A percentile compares a stretch with the other conserved stretches of the same genome.
These are phyloP conservation scores for Ceratobasidium sp. DNA, from an alignment of 1,284 basidiomycete genomes.

Conservation along the genomic window DNA sequence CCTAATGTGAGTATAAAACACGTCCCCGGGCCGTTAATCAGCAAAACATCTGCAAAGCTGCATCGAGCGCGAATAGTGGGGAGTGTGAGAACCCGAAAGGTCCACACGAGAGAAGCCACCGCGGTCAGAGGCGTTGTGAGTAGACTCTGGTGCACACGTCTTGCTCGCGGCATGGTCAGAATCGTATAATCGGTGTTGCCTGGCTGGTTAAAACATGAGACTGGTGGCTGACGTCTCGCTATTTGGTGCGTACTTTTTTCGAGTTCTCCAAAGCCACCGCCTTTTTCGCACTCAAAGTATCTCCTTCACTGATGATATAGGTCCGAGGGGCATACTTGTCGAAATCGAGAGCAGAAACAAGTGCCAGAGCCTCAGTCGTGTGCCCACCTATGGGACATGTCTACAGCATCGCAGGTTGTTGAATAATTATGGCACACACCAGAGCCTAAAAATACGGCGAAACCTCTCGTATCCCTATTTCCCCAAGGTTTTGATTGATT, in stretches of 20 bases:
- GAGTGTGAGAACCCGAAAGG: slow-evolving; percentile 66
- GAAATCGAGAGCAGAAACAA: slow-evolving; percentile 82
- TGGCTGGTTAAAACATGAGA: slow-evolving; percentile 23
- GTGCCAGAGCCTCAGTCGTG: slow-evolving; percentile 85
- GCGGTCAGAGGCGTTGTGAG: slow-evolving; percentile 75
- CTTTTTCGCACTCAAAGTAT: slow-evolving; percentile 80
- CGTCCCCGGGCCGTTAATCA: slow-evolving; percentile 97
- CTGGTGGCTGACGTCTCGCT: too few relatives aligned
- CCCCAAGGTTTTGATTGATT: slow-evolving; percentile 14
- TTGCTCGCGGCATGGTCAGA: slow-evolving; percentile 82
- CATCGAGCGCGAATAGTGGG: slow-evolving; percentile 57
- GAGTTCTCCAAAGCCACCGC: slow-evolving; percentile 71
- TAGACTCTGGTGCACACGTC: slow-evolving; percentile 82
- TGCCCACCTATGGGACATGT: slow-evolving; percentile 78
- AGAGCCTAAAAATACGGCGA: slow-evolving; percentile 71
- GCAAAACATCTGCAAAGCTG: slow-evolving; percentile 77
- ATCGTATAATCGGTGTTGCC: slow-evolving; percentile 55
- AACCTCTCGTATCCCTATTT: slow-evolving; percentile 52
- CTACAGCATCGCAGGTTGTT: slow-evolving; percentile 27
- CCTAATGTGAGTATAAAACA: slow-evolving; percentile 84
- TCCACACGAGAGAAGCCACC: slow-evolving; percentile 68
- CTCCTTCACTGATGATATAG: slow-evolving; percentile 88
- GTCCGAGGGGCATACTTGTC: slow-evolving; percentile 78
- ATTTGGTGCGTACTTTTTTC: slow-evolving; percentile 51
- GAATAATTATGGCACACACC: slow-evolving; percentile 55